Percentiles rank a stretch among this genome's conserved stretches.
Evolutionary conservation across 805 yeast species (phyloP).

Genomic region (Grigorovia humatica): DNA sequence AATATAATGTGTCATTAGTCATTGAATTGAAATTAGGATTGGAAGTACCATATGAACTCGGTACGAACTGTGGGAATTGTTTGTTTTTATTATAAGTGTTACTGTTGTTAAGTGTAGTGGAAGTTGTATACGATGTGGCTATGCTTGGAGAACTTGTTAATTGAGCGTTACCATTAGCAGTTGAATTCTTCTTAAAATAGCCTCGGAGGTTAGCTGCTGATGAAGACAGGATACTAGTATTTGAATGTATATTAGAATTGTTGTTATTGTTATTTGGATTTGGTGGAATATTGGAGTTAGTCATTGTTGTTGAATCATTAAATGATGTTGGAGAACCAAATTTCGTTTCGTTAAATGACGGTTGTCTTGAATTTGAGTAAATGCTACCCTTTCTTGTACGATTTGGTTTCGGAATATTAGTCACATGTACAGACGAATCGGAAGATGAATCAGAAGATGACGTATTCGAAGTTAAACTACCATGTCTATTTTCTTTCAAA

Average conservation of each 20-base stretch:
- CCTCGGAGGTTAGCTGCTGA: slow-evolving; percentile 72
- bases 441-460: neutral
- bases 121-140: neutral
- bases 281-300: slow-evolving; percentile 1
- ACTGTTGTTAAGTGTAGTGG: neutral
- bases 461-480: neutral
- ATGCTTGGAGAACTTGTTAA: neutral
- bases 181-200: slow-evolving; percentile 44
- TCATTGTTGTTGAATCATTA: slow-evolving; percentile 18
- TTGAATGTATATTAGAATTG: neutral
- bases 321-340: slow-evolving; percentile 24
- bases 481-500: neutral
- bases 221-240: slow-evolving; percentile 23
- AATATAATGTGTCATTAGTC: slow-evolving; percentile 29
- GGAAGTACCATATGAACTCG: slow-evolving; percentile 24
- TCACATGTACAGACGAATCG: slow-evolving; percentile 7
- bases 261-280: neutral
- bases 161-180: neutral
- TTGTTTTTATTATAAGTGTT: neutral
- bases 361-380: slow-evolving; percentile 29
- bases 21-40: slow-evolving; percentile 17
- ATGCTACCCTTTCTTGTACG: slow-evolving; percentile 28
- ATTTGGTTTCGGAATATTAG: slow-evolving; percentile 29
- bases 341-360: slow-evolving; percentile 5
- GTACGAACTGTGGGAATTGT: slow-evolving; percentile 7